phyloP scores from a whole-genome alignment of 2,329 filamentous ascomycete species.

The Talaromyces rugulosus region DNA sequence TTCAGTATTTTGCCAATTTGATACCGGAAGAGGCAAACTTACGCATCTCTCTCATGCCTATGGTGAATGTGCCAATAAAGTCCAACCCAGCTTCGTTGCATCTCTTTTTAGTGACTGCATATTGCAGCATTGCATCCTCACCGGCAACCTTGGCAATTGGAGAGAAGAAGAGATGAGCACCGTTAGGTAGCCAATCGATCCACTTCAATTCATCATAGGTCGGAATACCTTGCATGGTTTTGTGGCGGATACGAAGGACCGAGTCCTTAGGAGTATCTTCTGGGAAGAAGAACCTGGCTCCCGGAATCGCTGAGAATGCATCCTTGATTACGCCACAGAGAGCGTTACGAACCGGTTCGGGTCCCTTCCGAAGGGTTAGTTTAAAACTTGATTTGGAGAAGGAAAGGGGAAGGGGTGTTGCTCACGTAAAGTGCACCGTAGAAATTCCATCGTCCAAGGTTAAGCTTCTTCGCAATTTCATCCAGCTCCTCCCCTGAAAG shows the following conservation, averaged over 20 bases:
- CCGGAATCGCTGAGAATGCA: too few species aligned
- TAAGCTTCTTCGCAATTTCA: too few species aligned
- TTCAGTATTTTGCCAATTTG: too few species aligned
- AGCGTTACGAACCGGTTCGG: too few species aligned
- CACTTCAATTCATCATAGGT: not conserved
- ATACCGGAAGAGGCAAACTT: constrained; percentile 21
- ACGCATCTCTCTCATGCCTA: constrained; percentile 52
- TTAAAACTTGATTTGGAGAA: too few species aligned
- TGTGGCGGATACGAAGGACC: not conserved
- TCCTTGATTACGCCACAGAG: too few species aligned
- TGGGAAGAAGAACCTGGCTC: too few species aligned
- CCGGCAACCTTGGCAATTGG: constrained; percentile 50
- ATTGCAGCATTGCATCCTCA: constrained; percentile 44
- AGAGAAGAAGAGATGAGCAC: constrained; percentile 42
- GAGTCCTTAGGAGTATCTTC: not conserved
- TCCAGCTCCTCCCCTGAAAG: too few species aligned
- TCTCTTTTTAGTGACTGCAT: constrained; percentile 38
- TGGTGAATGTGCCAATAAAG: constrained; percentile 49
- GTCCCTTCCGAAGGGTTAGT: too few species aligned
- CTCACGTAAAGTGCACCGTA: too few species aligned
- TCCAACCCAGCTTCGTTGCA: constrained; percentile 44
- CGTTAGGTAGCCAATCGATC: not conserved
- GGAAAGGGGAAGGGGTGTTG: too few species aligned
- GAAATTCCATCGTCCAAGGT: too few species aligned
- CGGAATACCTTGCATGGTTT: not conserved